Evolutionary conservation across 2,329 filamentous ascomycete genomes (phyloP), one percentile per base, ranked within the genome.

Genomic region (Cadophora luteo-olivacea): DNA sequence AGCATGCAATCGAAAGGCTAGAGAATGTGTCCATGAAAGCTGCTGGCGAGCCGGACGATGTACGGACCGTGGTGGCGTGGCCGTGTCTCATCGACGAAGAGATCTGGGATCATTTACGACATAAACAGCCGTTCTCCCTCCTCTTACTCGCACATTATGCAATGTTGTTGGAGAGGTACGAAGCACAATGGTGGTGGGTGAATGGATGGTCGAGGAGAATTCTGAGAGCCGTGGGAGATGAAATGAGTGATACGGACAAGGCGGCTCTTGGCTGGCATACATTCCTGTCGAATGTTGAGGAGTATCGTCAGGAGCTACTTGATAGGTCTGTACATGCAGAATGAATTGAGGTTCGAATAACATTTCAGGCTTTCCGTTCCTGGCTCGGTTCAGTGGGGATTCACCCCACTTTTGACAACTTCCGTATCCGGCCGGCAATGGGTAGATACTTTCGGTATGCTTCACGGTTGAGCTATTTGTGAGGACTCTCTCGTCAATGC

Each of bases 121-220:
- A n/a, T 12, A 29, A 63, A 1, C 48, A 63, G 1, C 9, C 61
- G n/a, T 4, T n/a, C n/a, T 49, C 61, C 5, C 14, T 52, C 7
- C 38, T 63, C 12, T 2, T 63, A 3, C 32, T 63, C 25, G 61
- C 49, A 1, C 61, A 63, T 52, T 63, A 63, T 36, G 48, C 48
- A 16, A 38, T 63, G 61, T 29, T 63, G 36, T 25, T 63, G 32
- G 49, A 52, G 48, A 36, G 29, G 32, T 52, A 63, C 38, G 61
- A 63, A 19, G 29, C 5, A 3, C 48, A 52, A 19, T 63, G 61
- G 61, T 63, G 61, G 61, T 63, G 61, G 61, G 25, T 63, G 14
- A 25, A 19, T 19, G 61, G 61, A 9, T 63, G 61, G 61, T 63
- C 61, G 12, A 38, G 33, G 48, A 38, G 48, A 19, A 63, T 63